Base-by-base conservation (phyloP, 805 yeast species). In the Yarrowia alimentaria region DNA sequence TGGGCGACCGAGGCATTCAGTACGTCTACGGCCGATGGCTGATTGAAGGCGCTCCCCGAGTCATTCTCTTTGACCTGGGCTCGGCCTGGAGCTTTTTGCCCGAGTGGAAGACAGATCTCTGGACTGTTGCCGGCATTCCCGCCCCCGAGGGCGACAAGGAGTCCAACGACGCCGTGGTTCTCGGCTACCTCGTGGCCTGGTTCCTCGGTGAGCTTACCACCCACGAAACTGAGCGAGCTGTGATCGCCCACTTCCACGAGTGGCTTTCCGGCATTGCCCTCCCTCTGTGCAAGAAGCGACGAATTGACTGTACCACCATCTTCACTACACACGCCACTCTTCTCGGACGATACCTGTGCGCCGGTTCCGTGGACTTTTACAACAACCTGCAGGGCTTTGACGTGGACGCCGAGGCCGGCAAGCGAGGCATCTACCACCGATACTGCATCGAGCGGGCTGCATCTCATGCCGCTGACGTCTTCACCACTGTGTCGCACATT, bases 191-290 rank as follows among this genome's bases (percentile, higher is more conserved):
- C 45, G 95, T 89, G 19, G 95, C 98, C 3, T 91, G 99, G 99
- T 90, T 91, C 65, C 71, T 93, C 52, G 99, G 99, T 13, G 98
- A 93, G 67, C 76, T 87, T 64, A 87, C 86, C n/a, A 80, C 74
- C 63, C 80, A 81, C 61, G 95, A 93, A 66, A 77, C 80, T 18
- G 83, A 83, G 49, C 80, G 91, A 60, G 97, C 98, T 0, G 89
- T 93, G 47, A 82, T 91, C 55, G 82, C 93, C 52, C 99, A 91
- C 64, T 90, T 85, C 66, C 99, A 91, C 71, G 99, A 91, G 71
- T 91, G 99, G 99, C 76, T 91, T 53, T 97, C 99, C 1, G 97
- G 98, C 60, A 89, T 93, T 37, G 96, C 95, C 0, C 72, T 93
- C 54, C 97, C 99, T 0, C 73, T 91, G 53, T 89, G 96, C 66